Base-by-base conservation (phyloP, 139 green algal genomes). In the Axilococcus clingmanii region DNA sequence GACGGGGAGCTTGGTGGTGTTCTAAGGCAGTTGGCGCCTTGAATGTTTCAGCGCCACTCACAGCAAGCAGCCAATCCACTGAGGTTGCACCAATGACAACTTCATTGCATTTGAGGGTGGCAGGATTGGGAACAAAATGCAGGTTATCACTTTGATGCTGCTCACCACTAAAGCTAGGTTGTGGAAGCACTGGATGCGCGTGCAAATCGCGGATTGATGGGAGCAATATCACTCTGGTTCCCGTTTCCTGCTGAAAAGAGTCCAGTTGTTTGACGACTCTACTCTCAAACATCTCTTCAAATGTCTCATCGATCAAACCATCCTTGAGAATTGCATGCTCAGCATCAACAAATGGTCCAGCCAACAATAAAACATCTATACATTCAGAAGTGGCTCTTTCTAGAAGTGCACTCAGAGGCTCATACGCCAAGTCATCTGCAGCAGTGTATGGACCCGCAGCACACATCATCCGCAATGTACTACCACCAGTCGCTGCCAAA, bases 341-440 rank as follows among this genome's bases (percentile, higher is more conserved):
- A 4, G 36, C 67, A 66, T 98, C 89, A 36, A 98, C 78, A 66
- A 96, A 97, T 3, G 91, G 91, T 2, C 91, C 85, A 47, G 84
- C 33, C 32, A 95, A 66, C 57, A 97, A 41, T 62, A 96, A 67
- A 38, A 88, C 37, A 40, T 94, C 56, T 17, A 80, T 76, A 8
- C 23, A 41, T 36, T 25, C n/a, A 11, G 30, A 19, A 17, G 52
- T 68, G 83, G 30, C 25, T 24, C 79, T 63, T 14, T 66, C 41
- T 37, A 96, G 63, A 47, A 98, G 65, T 30, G 77, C 85, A 7
- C 74, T 48, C 44, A 94, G 69, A 1, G 81, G 79, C 33, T 68
- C 78, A 57, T 77, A 91, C 5, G 28, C 27, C 38, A 83, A 51
- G 44, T 86, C 62, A 6, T 89, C 79, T 0, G 15, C 47, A 9